Evolutionary conservation across 2,329 filamentous ascomycete species (phyloP), one percentile per base, ranked within the genome.

Genomic region (Thielaviopsis musarum): DNA sequence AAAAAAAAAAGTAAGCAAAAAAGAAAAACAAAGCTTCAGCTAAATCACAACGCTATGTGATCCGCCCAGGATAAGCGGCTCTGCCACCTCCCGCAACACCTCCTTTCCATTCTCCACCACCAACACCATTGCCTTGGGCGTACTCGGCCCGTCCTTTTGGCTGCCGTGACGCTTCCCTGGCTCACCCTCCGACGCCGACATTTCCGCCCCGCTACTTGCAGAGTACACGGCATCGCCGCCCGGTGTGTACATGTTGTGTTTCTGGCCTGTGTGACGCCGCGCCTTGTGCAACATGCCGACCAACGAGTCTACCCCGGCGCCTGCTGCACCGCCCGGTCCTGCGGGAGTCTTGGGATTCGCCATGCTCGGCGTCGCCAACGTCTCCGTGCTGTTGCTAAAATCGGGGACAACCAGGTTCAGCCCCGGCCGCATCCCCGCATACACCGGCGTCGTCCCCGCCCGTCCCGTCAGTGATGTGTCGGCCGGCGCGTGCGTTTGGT

Each of bases 91-190:
- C 26, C 21, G 52, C 22, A 52, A 21, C 28, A 54, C 56, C 21
- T 57, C 55, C n/a, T 22, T 49, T 21, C 52, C 57, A 34, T 56
- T 51, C 2, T 62, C 62, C 7, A 56, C 56, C 17, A 63, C 38
- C 10, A 62, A 19, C 4, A 62, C 57, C 67, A 70, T 68, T 3
- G 68, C 67, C 26, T 64, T 68, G 0, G 68, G 68, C 0, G 68
- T 70, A 4, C 54, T 62, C 0, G 69, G 67, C 12, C 67, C 66
- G 24, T 58, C 57, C 21, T 59, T 52, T 10, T 51, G 41, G n/a
- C 15, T 13, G 17, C 22, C 6, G 12, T 34, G 30, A 2, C 38
- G n/a, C 45, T 13, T 13, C 38, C 17, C 12, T n/a, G 15, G 1
- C 38, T 54, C 52, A 2, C 52, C n/a, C 30, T 54, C 52, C 7